Evolutionary conservation across 768 basidiomycete species (phyloP).

Genomic region (Pleurotus eryngii): DNA sequence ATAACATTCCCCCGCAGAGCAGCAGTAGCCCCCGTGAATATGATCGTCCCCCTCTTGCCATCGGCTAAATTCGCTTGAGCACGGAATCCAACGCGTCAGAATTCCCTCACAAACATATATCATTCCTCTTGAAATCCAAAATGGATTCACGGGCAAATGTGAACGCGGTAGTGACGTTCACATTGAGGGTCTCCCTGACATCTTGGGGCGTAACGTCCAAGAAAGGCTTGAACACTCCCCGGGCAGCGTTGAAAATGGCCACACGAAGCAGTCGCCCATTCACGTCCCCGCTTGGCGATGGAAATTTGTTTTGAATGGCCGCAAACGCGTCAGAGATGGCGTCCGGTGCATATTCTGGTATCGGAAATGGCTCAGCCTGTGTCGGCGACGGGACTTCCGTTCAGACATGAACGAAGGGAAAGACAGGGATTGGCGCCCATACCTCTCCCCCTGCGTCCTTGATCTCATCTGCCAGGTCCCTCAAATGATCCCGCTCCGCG

Average conservation of each 20-base stretch:
- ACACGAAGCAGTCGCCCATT: conserved; percentile 47
- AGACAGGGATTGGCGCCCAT: conserved; percentile 4
- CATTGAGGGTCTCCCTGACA: conserved; percentile 44
- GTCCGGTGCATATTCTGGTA: conserved; percentile 45
- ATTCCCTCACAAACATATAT: conserved; percentile 23
- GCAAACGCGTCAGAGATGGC: conserved; percentile 50
- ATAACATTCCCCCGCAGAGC: conserved; percentile 56
- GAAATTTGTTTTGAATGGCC: conserved; percentile 42
- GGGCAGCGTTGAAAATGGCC: conserved; percentile 62
- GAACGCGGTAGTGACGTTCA: conserved; percentile 56
- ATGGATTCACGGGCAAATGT: conserved; percentile 62
- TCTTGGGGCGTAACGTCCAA: conserved; percentile 60
- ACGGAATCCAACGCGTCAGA: not conserved
- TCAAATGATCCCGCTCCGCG: conserved; percentile 54
- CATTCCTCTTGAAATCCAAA: conserved; percentile 56
- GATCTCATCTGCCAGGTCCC: conserved; percentile 51
- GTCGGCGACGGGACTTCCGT: not conserved
- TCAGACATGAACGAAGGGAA: too few relatives aligned
- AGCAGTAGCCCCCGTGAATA: conserved; percentile 76
- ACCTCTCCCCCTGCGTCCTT: conserved; percentile 59
- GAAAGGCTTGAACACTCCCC: conserved; percentile 64
- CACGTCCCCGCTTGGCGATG: conserved; percentile 22
- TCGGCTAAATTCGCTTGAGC: conserved; percentile 21
- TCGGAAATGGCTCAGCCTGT: conserved; percentile 56
- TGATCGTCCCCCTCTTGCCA: conserved; percentile 61